Evolutionary conservation across 2,329 filamentous ascomycete species (phyloP), one percentile per base, ranked within the genome.

Genomic region (Metarhizium humberi): DNA sequence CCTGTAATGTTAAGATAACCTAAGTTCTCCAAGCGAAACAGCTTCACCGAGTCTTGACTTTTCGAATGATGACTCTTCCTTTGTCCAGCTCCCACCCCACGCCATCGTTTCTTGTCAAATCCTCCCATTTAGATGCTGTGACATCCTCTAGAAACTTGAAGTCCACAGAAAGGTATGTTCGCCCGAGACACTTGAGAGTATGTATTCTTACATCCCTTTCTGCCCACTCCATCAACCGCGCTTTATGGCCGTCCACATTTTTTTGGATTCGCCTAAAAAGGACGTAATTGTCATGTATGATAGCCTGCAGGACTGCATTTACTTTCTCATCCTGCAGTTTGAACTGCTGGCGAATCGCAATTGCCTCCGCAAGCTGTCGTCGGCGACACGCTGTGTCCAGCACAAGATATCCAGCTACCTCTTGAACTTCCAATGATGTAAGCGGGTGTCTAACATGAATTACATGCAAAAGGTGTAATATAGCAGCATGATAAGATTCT

Each of bases 351-450:
- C 85, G 81, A 54, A 91, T 73, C 3, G 80, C 76, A 65, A 87
- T 90, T 1, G 92, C 94, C 54, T 86, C 83, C 2, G 80, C 78
- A 30, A 95, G 73, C 60, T 95, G 83, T 13, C 81, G 78, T 60
- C 92, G 84, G 29, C 94, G 85, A 67, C 94, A 97, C 6, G 91
- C 91, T 45, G 91, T 81, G 71, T 99, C 94, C 30, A 99, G 80
- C 51, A 96, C 84, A 30, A 90, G 78, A 64, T 96, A 95, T 36
- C 83, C 81, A 2, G 85, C 82, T 52, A 95, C 87, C 64, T 97
- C 94, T 51, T 85, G 81, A 4, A 90, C 72, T 66, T 96, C 91
- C 6, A 86, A 76, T 2, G 77, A 74, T 0, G 87, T 83, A 20
- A 97, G 80, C 4, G 85, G 85, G 51, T 85, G 81, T 2, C 76